Evolutionary conservation across 306 rosid species (phyloP).

Genomic region (Hylodesmum podocarpum): DNA sequence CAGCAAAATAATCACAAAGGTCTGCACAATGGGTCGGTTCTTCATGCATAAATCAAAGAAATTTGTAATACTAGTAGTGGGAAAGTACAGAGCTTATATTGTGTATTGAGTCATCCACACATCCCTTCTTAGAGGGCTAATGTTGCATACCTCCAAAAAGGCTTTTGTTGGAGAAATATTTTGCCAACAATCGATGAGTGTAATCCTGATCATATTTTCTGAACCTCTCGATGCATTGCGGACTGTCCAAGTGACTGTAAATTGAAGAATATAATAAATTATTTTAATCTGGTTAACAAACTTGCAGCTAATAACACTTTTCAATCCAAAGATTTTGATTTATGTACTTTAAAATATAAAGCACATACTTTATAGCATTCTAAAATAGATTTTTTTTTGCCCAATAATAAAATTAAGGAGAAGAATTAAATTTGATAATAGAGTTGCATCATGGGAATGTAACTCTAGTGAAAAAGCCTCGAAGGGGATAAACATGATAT

Average conservation of each 20-base stretch:
- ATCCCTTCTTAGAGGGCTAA: background rate
- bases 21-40: background rate
- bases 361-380: background rate
- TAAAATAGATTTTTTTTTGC: background rate
- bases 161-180: constrained; percentile 48
- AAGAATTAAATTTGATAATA: background rate
- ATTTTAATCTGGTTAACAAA: constrained; percentile 3
- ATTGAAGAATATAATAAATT: constrained; percentile 22
- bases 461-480: background rate
- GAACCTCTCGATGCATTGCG: constrained; percentile 42
- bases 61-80: constrained; percentile 1
- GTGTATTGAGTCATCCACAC: background rate
- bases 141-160: constrained; percentile 43
- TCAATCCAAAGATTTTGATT: background rate
- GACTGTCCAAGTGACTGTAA: constrained; percentile 48
- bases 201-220: constrained; percentile 45
- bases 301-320: constrained; percentile 14
- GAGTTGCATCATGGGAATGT: background rate
- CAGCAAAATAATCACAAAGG: background rate
- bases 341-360: constrained; percentile 6
- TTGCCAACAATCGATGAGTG: constrained; percentile 36
- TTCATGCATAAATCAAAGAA: constrained; percentile 14
- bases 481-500: background rate
- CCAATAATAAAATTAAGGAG: background rate
- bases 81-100: constrained; percentile 20